Percentiles rank a stretch among this genome's conserved stretches.
These are phyloP conservation scores for Grigorovia yakushimaensis DNA, from an alignment of 805 yeast species.

Conservation along the genomic window DNA sequence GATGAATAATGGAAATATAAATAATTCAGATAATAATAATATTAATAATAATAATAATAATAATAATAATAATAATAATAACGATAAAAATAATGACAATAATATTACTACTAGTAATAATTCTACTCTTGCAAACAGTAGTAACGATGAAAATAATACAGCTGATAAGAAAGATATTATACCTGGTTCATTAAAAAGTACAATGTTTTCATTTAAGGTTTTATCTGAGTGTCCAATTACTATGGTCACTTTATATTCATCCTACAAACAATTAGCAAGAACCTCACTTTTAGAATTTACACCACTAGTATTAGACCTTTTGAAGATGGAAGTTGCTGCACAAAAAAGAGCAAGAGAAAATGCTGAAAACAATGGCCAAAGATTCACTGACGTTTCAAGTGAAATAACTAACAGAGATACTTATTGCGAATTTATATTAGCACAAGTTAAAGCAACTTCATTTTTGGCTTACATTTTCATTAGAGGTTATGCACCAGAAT, in stretches of 20 bases:
- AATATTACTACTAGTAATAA: neutral
- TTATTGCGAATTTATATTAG: slow-evolving; percentile 79
- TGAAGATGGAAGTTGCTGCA: slow-evolving; percentile 70
- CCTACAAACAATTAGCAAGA: slow-evolving; percentile 68
- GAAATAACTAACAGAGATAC: slow-evolving; percentile 65
- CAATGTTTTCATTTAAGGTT: slow-evolving; percentile 80
- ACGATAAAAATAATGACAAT: neutral
- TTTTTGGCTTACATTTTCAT: slow-evolving; percentile 87
- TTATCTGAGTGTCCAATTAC: slow-evolving; percentile 95
- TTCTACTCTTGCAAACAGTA: neutral
- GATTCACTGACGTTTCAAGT: slow-evolving; percentile 64
- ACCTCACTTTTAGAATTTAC: slow-evolving; percentile 65
- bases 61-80: neutral
- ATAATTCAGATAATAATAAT: neutral
- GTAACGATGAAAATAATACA: neutral
- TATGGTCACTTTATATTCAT: slow-evolving; percentile 83
- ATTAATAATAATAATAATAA: neutral
- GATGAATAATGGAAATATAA: too few relatives aligned
- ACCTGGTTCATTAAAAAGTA: slow-evolving; percentile 44
- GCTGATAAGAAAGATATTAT: neutral
- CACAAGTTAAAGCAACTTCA: slow-evolving; percentile 94
- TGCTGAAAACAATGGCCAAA: slow-evolving; percentile 46
- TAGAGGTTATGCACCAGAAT: slow-evolving; percentile 66
- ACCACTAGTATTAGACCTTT: slow-evolving; percentile 68
- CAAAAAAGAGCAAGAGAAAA: slow-evolving; percentile 58